Evolutionary conservation across 192 early-diverging fungal genomes (phyloP), one percentile per base, ranked within the genome.

Genomic region (Coemansia sp.): DNA sequence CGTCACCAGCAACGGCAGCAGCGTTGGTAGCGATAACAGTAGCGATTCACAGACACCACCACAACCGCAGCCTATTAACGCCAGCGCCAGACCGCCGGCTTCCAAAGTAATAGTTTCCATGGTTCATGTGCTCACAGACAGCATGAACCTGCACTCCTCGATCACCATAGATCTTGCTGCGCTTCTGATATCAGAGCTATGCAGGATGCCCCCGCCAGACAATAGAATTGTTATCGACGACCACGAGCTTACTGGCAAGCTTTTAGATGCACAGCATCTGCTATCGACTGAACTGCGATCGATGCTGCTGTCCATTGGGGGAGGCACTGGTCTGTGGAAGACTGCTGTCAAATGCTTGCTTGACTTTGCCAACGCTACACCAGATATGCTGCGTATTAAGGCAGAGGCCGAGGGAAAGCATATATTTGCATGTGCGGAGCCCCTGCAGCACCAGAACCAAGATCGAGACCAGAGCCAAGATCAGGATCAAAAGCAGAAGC

Each of bases 201-300:
- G 73, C 18, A 37, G 60, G 42, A 65, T 15, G 16, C 21, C 67
- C 5, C 26, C 21, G 4, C 51, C 51, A 15, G 66, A 72, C 26
- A 67, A 73, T 39, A 65, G 49, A 21, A 16, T 75, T 3, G n/a
- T 63, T 15, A 66, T 80, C 12, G 51, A 54, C 9, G 77, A 71
- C 19, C 41, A 68, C 0, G 47, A 62, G 15, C 52, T 80, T 6
- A 15, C 49, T 16, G 61, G 65, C 18, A 41, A 39, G n/a, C 63
- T 75, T 4, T 55, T 45, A 11, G 59, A 58, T 21, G 78, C 78
- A 1, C 72, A 74, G 54, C 42, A 42, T 5, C 41, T 55, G 45
- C 78, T 68, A 10, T 75, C 78, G 36, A 61, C 73, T 9, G 78
- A 80, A 63, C 69, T 80, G 16, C 73, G 78, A 6, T 68, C 66